Evolutionary conservation across 2,329 filamentous ascomycete species (phyloP).

Genomic region (Coniochaeta sp.): DNA sequence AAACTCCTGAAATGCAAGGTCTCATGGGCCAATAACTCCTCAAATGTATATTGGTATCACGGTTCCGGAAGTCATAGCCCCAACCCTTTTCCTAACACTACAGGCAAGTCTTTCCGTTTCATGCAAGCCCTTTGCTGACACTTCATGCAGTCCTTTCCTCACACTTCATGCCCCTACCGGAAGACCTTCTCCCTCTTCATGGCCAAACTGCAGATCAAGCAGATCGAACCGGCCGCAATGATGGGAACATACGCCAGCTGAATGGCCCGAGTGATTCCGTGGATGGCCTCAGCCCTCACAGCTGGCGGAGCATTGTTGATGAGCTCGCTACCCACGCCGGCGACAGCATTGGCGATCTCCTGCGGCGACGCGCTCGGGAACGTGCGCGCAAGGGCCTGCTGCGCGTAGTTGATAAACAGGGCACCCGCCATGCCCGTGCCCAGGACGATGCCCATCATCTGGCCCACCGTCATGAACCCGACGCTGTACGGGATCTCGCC

Average conservation of each 20-base stretch:
- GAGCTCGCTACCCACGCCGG: conserved; percentile 2
- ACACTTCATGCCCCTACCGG: too few species aligned
- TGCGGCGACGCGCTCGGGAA: not conserved
- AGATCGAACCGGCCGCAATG: not conserved
- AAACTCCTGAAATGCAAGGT: too few species aligned
- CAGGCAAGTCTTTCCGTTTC: too few species aligned
- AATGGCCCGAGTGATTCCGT: not conserved
- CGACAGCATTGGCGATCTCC: conserved; percentile 1
- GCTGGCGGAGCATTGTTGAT: not conserved
- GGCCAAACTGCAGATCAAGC: not conserved
- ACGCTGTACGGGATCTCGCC: conserved; percentile 22
- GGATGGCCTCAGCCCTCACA: not conserved
- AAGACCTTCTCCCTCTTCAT: not conserved
- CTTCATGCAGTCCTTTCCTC: too few species aligned
- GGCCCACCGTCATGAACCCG: conserved; percentile 24
- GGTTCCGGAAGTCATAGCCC: too few species aligned
- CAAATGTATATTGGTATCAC: too few species aligned
- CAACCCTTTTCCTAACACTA: too few species aligned
- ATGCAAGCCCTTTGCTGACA: too few species aligned
- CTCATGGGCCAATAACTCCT: too few species aligned
- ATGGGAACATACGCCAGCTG: not conserved
- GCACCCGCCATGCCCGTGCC: conserved; percentile 9
- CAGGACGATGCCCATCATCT: conserved; percentile 9
- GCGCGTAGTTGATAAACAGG: conserved; percentile 9
- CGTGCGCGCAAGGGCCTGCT: not conserved